Evolutionary conservation across 345 rosid species (phyloP).

Genomic region (Kandelia obovata): DNA sequence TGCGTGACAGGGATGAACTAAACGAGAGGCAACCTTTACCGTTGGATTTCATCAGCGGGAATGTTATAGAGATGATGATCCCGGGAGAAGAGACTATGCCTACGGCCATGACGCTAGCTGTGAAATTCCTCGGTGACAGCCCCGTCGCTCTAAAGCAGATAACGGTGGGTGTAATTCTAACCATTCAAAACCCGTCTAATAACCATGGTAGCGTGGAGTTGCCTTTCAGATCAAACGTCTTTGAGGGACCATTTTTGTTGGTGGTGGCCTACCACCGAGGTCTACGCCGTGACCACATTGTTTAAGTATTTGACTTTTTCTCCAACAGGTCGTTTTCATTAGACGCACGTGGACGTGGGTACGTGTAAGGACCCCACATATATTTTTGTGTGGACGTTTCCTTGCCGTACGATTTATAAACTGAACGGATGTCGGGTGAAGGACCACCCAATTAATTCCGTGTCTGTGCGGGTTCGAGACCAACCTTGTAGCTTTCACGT

Average conservation of each 20-base stretch:
- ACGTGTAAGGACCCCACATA: slow-evolving; percentile 9
- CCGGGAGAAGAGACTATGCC: slow-evolving; percentile 97
- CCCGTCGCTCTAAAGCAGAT: slow-evolving; percentile 59
- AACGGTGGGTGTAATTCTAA: slow-evolving; percentile 41
- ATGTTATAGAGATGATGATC: slow-evolving; percentile 91
- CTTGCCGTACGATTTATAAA: slow-evolving; percentile 39
- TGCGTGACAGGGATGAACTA: slow-evolving; percentile 43
- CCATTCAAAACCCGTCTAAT: too few species aligned
- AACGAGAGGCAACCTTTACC: slow-evolving; percentile 55
- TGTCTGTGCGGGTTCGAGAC: slow-evolving; percentile 33
- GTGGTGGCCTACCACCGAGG: neutral
- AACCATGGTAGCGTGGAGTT: neutral
- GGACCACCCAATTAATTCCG: slow-evolving; percentile 39
- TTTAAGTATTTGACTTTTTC: slow-evolving; percentile 35
- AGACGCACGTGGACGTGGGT: slow-evolving; percentile 45
- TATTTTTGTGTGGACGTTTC: slow-evolving; percentile 9
- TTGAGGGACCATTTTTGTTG: slow-evolving; percentile 18
- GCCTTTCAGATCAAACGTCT: slow-evolving; percentile 35
- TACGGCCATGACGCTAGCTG: slow-evolving; percentile 80
- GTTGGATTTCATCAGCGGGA: slow-evolving; percentile 66
- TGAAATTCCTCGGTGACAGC: slow-evolving; percentile 67
- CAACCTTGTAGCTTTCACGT: slow-evolving; percentile 3
- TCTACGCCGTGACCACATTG: neutral
- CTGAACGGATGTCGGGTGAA: slow-evolving; percentile 40
- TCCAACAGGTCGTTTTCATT: slow-evolving; percentile 32